phyloP scores from a whole-genome alignment of 805 yeast species.

The Candida railenensis region DNA sequence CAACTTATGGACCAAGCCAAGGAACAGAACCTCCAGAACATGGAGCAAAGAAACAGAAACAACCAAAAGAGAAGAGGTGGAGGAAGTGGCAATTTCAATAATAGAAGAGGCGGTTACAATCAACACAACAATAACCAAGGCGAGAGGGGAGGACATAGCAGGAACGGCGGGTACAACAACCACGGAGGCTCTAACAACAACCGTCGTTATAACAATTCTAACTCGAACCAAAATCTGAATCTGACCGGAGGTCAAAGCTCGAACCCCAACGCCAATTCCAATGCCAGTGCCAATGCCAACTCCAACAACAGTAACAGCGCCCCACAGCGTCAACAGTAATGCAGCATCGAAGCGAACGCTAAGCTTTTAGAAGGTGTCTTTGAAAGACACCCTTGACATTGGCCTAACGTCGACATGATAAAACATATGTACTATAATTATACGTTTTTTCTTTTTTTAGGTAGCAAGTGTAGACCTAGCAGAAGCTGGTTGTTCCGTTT shows the following conservation, averaged over 20 bases:
- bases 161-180: slow-evolving; percentile 20
- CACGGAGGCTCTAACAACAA: slow-evolving; percentile 13
- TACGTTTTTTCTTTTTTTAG: not conserved
- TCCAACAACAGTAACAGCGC: not conserved
- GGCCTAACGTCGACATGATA: slow-evolving; percentile 11
- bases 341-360: slow-evolving; percentile 3
- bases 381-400: no score
- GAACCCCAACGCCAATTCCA: not conserved
- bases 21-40: slow-evolving; percentile 55
- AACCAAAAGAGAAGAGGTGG: slow-evolving; percentile 41
- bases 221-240: not conserved
- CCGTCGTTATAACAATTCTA: slow-evolving; percentile 7
- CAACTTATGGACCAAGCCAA: slow-evolving; percentile 74
- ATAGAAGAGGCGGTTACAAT: slow-evolving; percentile 23
- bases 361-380: slow-evolving; percentile 5
- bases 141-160: slow-evolving; percentile 18
- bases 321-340: slow-evolving; percentile 6
- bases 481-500: not conserved
- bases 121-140: slow-evolving; percentile 28
- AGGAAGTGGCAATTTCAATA: slow-evolving; percentile 11
- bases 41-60: slow-evolving; percentile 49
- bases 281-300: not conserved
- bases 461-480: not conserved
- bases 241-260: not conserved
- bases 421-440: slow-evolving; percentile 9